Evolutionary conservation across 306 rosid genomes (phyloP).

Genomic region (Ochetophila trinervis): DNA sequence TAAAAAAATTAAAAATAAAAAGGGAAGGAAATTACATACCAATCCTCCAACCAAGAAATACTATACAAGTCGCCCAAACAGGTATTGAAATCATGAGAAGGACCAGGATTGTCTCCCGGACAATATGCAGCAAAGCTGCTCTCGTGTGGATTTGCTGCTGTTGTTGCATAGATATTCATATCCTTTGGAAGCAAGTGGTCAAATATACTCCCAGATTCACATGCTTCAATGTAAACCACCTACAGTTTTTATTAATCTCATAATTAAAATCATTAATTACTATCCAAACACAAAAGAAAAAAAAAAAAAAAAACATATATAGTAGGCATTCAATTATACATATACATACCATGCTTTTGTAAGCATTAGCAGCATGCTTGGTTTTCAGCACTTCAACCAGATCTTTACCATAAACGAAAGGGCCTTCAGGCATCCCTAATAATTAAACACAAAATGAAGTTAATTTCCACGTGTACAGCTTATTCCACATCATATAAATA

Average conservation of each 20-base stretch:
- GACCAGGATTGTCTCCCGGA: not conserved
- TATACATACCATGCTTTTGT: slow-evolving; percentile 38
- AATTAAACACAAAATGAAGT: not conserved
- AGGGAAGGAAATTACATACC: slow-evolving; percentile 23
- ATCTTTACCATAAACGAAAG: slow-evolving; percentile 20
- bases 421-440: slow-evolving; percentile 35
- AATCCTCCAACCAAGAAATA: slow-evolving; percentile 71
- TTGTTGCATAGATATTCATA: slow-evolving; percentile 43
- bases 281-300: not conserved
- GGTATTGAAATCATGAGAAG: slow-evolving; percentile 24
- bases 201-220: slow-evolving; percentile 66
- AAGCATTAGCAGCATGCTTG: slow-evolving; percentile 42
- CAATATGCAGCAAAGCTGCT: slow-evolving; percentile 47
- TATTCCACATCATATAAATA: too few relatives aligned
- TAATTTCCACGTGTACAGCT: not conserved
- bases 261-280: not conserved
- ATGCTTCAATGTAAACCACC: slow-evolving; percentile 67
- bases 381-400: slow-evolving; percentile 35
- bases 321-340: not conserved
- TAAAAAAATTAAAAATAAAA: not conserved
- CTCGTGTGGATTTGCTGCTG: slow-evolving; percentile 44
- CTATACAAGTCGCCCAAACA: slow-evolving; percentile 65
- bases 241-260: not conserved
- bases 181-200: slow-evolving; percentile 55
- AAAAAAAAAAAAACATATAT: not conserved